phyloP scores from a whole-genome alignment of 257 asterid genomes.

The Nicotiana obtusifolia region DNA sequence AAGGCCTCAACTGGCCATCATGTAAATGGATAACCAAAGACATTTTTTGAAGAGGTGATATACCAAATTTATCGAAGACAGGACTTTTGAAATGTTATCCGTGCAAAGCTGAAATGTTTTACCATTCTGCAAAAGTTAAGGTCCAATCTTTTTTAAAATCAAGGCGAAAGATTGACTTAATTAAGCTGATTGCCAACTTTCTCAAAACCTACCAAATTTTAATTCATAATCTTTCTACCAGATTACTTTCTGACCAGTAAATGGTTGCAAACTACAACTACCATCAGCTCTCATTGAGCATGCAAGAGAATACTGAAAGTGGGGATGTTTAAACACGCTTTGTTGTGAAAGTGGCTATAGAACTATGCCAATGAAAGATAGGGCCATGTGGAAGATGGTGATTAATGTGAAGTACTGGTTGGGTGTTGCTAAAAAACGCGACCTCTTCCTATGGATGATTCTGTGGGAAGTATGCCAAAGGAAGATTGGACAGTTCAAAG shows the following conservation, averaged over 20 bases:
- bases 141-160: not conserved
- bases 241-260: not conserved
- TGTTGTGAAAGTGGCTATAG: not conserved
- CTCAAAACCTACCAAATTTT: not conserved
- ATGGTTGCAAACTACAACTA: not conserved
- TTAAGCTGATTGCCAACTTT: not conserved
- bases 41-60: not conserved
- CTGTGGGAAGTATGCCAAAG: not conserved
- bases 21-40: not conserved
- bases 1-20: not conserved
- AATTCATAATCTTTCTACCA: not conserved
- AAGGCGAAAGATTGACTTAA: not conserved
- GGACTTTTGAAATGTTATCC: not conserved
- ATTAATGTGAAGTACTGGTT: not conserved
- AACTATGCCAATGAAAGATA: not conserved
- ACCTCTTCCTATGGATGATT: not conserved
- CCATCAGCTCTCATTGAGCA: not conserved
- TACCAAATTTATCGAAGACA: not conserved
- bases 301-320: not conserved
- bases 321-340: not conserved
- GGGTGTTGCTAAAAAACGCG: not conserved
- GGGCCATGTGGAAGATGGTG: not conserved
- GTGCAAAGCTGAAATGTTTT: not conserved
- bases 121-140: conserved; percentile 3
- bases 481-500: not conserved